Conservation (phyloP, 2,329 filamentous ascomycete species). For the Trichoderma hamatum region DNA sequence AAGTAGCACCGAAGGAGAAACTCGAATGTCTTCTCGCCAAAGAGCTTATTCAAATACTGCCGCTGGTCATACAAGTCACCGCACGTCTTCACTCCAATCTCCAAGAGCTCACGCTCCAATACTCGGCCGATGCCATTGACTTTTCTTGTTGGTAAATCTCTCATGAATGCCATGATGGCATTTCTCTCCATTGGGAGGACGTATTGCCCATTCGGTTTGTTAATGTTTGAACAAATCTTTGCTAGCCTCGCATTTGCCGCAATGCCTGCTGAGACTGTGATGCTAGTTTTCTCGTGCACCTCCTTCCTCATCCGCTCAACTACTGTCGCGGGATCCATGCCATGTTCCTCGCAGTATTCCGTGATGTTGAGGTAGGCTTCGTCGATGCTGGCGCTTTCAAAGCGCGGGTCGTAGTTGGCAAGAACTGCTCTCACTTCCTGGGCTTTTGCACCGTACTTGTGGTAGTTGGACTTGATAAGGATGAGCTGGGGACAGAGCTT, state of each 20-base stretch:
- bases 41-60: constrained; percentile 73
- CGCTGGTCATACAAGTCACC: constrained; percentile 82
- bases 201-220: constrained; percentile 96
- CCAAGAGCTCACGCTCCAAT: constrained; percentile 85
- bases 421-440: constrained; percentile 82
- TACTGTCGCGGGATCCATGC: constrained; percentile 69
- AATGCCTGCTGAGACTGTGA: constrained; percentile 93
- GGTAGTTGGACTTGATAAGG: constrained; percentile 80
- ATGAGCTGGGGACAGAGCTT: constrained; percentile 89
- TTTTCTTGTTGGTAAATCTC: constrained; percentile 79
- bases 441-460: constrained; percentile 90
- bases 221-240: constrained; percentile 93
- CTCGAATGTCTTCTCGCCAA: constrained; percentile 87
- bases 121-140: constrained; percentile 95
- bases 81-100: constrained; percentile 84
- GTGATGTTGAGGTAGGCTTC: constrained; percentile 97
- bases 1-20: constrained; percentile 85
- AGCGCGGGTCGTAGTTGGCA: constrained; percentile 83
- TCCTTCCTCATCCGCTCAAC: constrained; percentile 78
- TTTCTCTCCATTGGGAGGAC: constrained; percentile 70
- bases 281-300: constrained; percentile 72
- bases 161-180: constrained; percentile 84
- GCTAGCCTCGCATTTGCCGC: constrained; percentile 91
- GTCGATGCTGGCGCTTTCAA: constrained; percentile 92
- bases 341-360: constrained; percentile 72